phyloP scores from a whole-genome alignment of 805 yeast species.

The Saturnispora silvae region DNA sequence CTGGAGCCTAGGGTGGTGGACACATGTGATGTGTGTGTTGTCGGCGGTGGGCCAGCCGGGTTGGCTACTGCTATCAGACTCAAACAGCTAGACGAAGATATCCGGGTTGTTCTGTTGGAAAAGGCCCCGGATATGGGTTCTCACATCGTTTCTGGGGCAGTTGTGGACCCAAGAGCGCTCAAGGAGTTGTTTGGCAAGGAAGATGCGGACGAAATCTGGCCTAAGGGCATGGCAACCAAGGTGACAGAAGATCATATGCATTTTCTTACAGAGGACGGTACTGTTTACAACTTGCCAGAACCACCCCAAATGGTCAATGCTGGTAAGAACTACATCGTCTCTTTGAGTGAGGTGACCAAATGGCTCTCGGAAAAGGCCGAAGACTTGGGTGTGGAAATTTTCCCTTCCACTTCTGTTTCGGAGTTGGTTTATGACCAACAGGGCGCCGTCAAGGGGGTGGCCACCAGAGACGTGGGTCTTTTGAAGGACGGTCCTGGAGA shows the following conservation, averaged over 20 bases:
- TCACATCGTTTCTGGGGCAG: slow-evolving; percentile 90
- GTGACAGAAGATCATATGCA: slow-evolving; percentile 71
- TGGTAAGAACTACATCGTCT: slow-evolving; percentile 75
- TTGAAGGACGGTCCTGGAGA: slow-evolving; percentile 54
- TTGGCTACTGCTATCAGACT: slow-evolving; percentile 83
- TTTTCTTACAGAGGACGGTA: slow-evolving; percentile 45
- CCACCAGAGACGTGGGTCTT: slow-evolving; percentile 89
- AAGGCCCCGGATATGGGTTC: slow-evolving; percentile 91
- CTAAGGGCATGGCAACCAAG: slow-evolving; percentile 61
- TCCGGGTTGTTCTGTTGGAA: slow-evolving; percentile 82
- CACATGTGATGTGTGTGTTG: slow-evolving; percentile 86
- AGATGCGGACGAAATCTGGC: slow-evolving; percentile 43
- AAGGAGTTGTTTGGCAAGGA: slow-evolving; percentile 72
- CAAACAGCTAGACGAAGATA: slow-evolving; percentile 66
- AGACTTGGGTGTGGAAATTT: slow-evolving; percentile 86
- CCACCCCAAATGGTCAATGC: slow-evolving; percentile 84
- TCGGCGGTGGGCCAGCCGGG: slow-evolving; percentile 98
- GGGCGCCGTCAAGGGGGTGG: slow-evolving; percentile 72
- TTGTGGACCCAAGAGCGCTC: slow-evolving; percentile 81
- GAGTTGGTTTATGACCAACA: slow-evolving; percentile 59
- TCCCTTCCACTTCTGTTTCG: slow-evolving; percentile 80
- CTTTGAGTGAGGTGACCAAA: slow-evolving; percentile 70
- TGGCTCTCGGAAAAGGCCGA: slow-evolving; percentile 84
- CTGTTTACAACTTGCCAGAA: slow-evolving; percentile 68
- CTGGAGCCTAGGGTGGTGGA: slow-evolving; percentile 68